Conservation (phyloP, 768 basidiomycete species). For the Hypsizygus marmoreus region DNA sequence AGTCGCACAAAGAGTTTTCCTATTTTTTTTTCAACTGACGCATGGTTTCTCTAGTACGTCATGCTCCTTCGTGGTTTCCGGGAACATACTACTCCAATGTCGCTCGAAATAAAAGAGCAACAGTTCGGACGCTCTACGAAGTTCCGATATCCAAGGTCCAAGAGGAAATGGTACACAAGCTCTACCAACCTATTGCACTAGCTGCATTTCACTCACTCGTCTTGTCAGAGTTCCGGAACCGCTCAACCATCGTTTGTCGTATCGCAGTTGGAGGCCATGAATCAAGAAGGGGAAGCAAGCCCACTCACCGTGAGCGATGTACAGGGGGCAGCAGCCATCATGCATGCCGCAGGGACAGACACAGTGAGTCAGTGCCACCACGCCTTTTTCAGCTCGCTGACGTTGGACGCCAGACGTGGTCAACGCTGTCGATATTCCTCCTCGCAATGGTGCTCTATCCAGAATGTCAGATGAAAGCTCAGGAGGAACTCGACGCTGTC, state of each 20-base stretch:
- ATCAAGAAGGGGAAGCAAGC: constrained; percentile 3
- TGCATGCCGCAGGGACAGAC: constrained; percentile 20
- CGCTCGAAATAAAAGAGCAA: constrained; percentile 10
- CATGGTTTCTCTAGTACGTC: constrained; percentile 11
- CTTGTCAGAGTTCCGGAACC: constrained; percentile 12
- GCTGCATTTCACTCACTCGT: not conserved
- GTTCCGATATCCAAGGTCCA: constrained; percentile 14
- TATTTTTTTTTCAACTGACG: not conserved
- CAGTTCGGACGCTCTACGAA: constrained; percentile 9
- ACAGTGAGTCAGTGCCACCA: constrained; percentile 11
- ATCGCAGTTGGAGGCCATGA: constrained; percentile 17
- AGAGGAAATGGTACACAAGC: constrained; percentile 15
- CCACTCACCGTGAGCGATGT: constrained; percentile 12
- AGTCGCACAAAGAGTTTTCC: not conserved
- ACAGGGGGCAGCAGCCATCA: constrained; percentile 11
- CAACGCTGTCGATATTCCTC: constrained; percentile 24
- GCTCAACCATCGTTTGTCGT: constrained; percentile 21
- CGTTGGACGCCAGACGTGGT: constrained; percentile 15
- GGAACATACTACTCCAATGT: constrained; percentile 17
- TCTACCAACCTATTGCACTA: not conserved
- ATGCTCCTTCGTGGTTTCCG: constrained; percentile 23
- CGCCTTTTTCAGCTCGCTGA: not conserved
- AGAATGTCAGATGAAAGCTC: constrained; percentile 27
- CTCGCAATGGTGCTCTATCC: constrained; percentile 33
- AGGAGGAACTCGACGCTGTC: constrained; percentile 29